Evolutionary conservation across 2,329 filamentous ascomycete species (phyloP).

Genomic region (Pseudogymnoascus pannorum): DNA sequence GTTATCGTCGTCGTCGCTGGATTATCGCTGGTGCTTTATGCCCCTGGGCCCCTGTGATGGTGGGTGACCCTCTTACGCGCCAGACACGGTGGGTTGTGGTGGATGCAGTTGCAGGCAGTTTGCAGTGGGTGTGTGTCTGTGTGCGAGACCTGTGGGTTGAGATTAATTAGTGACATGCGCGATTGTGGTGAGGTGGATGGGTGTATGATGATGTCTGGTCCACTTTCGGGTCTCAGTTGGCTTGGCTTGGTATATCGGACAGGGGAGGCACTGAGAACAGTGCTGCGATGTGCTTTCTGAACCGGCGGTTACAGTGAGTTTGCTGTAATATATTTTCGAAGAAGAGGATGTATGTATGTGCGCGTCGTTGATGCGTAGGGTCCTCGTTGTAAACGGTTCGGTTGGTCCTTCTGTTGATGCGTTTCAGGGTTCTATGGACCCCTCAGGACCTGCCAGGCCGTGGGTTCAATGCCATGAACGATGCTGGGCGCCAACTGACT

Average conservation of each 20-base stretch:
- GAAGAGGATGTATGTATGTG: no score
- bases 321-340: neutral
- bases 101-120: no score
- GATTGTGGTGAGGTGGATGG: neutral
- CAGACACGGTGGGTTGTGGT: no score
- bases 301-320: neutral
- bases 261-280: neutral
- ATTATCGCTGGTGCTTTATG: no score
- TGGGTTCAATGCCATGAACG: neutral
- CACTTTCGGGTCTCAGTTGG: neutral
- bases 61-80: no score
- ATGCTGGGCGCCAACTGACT: neutral
- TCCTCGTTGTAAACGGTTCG: neutral
- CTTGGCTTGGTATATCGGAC: neutral
- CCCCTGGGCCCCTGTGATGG: no score
- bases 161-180: neutral
- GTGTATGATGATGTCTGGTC: no score
- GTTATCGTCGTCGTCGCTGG: no score
- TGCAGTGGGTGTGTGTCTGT: neutral
- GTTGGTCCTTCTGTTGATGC: neutral
- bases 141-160: neutral
- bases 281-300: neutral
- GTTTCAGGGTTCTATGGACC: neutral
- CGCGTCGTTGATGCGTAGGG: neutral
- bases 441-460: neutral